These are phyloP conservation scores for Forsythia suspensa DNA, from an alignment of 257 asterid species.

Conservation along the genomic window DNA sequence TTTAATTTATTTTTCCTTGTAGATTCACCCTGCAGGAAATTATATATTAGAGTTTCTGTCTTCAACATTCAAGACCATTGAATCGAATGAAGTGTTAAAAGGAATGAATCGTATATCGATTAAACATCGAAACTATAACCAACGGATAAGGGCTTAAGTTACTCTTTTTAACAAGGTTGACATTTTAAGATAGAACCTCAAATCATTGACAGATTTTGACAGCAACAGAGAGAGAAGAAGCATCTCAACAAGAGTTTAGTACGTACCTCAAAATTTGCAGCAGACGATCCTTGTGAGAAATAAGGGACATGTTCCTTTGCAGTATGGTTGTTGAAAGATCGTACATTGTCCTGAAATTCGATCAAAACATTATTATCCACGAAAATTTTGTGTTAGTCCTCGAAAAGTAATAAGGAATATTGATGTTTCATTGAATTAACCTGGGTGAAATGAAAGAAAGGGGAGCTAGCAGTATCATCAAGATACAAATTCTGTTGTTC, in stretches of 20 bases:
- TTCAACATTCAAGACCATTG: too few species aligned
- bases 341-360: constrained; percentile 50
- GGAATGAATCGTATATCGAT: too few species aligned
- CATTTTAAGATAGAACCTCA: too few species aligned
- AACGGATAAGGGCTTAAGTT: too few species aligned
- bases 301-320: constrained; percentile 36
- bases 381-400: background rate
- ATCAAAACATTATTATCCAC: background rate
- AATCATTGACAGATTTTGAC: too few species aligned
- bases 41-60: background rate
- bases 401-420: background rate
- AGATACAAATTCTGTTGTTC: constrained; percentile 47
- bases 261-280: constrained; percentile 47
- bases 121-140: too few species aligned
- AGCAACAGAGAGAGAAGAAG: too few species aligned
- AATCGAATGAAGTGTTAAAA: too few species aligned
- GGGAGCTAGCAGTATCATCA: constrained; percentile 95
- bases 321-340: constrained; percentile 27
- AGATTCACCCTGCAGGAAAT: constrained; percentile 32
- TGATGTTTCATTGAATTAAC: constrained; percentile 24
- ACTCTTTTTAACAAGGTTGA: too few species aligned
- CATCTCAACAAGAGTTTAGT: too few species aligned
- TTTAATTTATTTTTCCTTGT: constrained; percentile 46
- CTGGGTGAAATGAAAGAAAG: constrained; percentile 50
- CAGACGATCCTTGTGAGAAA: constrained; percentile 36